phyloP scores from a whole-genome alignment of 305 asterid genomes.

The Solanum hybrid region DNA sequence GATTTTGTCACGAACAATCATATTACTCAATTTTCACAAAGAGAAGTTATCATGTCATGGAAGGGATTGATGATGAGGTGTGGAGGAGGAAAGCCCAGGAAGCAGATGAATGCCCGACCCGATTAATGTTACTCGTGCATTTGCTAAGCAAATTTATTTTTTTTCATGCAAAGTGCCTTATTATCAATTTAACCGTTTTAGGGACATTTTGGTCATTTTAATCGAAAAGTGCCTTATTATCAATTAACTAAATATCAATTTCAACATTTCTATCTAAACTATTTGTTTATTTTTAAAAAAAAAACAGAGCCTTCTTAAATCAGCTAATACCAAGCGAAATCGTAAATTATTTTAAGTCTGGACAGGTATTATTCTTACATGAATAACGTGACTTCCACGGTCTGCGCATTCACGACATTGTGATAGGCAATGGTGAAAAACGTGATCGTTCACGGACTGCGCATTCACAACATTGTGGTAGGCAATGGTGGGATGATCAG shows the following conservation, averaged over 20 bases:
- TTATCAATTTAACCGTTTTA: not conserved
- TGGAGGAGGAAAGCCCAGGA: constrained; percentile 30
- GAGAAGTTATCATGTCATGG: not conserved
- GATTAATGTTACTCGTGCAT: constrained; percentile 11
- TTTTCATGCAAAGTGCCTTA: not conserved
- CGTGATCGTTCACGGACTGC: constrained; percentile 47
- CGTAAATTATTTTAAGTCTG: not conserved
- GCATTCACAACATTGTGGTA: constrained; percentile 26
- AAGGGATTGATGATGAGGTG: constrained; percentile 18
- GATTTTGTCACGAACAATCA: constrained; percentile 59
- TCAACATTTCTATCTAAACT: not conserved
- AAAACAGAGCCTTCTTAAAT: not conserved
- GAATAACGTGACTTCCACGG: constrained; percentile 53
- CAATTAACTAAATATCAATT: not conserved
- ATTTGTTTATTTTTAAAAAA: not conserved
- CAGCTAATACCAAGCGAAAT: not conserved
- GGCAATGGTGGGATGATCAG: constrained; percentile 44
- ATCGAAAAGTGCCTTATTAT: not conserved
- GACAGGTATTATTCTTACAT: constrained; percentile 31
- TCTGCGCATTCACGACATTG: constrained; percentile 31
- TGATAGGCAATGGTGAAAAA: constrained; percentile 27
- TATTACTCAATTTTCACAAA: not conserved
- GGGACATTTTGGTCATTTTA: not conserved
- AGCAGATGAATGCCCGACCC: constrained; percentile 41
- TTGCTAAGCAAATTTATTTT: not conserved